A percentile compares a stretch with the other conserved stretches of the same genome.
These are phyloP conservation scores for Wickerhamiella slavikovae DNA, from an alignment of 805 yeast genomes.

Conservation along the genomic window DNA sequence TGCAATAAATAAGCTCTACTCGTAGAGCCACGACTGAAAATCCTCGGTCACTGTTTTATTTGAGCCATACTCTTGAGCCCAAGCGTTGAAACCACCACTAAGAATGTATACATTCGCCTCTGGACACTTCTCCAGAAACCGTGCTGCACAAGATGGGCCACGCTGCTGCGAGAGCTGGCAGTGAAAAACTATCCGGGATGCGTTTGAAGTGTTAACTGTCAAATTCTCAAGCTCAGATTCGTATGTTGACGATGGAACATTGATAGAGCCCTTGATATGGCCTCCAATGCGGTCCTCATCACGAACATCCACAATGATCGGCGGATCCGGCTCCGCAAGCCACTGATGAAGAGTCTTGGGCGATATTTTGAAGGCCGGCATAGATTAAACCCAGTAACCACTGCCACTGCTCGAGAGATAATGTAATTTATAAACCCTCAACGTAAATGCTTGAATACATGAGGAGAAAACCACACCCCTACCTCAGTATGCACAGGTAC, in stretches of 20 bases:
- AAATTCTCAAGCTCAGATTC: conserved; percentile 21
- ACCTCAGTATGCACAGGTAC: too few relatives aligned
- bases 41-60: conserved; percentile 44
- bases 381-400: too few relatives aligned
- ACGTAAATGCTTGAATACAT: too few relatives aligned
- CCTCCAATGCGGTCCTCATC: conserved; percentile 70
- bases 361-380: background rate
- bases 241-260: conserved; percentile 33
- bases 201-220: conserved; percentile 17
- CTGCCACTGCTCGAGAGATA: too few relatives aligned
- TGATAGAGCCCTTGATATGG: conserved; percentile 35
- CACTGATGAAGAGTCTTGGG: conserved; percentile 5
- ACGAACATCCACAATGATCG: conserved; percentile 56
- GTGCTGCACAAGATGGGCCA: conserved; percentile 68
- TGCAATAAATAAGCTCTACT: background rate
- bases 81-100: conserved; percentile 64
- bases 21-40: conserved; percentile 24
- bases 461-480: too few relatives aligned
- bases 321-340: conserved; percentile 12
- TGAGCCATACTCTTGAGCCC: conserved; percentile 62
- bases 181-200: conserved; percentile 54
- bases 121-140: conserved; percentile 24
- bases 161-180: conserved; percentile 82
- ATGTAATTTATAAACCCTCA: too few relatives aligned
- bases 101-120: conserved; percentile 43